Conservation (phyloP, 2,329 filamentous ascomycete species). For the Pseudofabraea citricarpa region DNA sequence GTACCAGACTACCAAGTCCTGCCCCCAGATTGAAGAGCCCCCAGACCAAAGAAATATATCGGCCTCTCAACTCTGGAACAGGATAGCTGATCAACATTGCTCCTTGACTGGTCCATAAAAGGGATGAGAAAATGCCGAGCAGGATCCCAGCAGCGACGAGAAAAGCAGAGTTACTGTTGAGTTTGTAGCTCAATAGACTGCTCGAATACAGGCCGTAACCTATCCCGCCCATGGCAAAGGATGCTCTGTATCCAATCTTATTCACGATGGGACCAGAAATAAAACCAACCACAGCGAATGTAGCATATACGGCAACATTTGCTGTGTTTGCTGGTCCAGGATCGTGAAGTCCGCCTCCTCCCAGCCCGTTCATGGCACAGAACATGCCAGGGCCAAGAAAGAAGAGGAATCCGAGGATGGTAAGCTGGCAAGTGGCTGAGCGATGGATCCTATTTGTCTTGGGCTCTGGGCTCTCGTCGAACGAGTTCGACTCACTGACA, state of each 20-base stretch:
- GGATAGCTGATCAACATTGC: conserved; percentile 87
- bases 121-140: conserved; percentile 69
- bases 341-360: conserved; percentile 55
- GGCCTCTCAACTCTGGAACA: conserved; percentile 71
- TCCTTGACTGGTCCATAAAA: conserved; percentile 78
- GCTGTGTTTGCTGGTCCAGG: conserved; percentile 41
- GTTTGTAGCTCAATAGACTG: conserved; percentile 64
- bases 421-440: conserved; percentile 55
- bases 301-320: conserved; percentile 38
- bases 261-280: conserved; percentile 72
- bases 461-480: too few relatives aligned
- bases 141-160: conserved; percentile 69
- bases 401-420: conserved; percentile 63
- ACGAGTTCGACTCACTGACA: too few relatives aligned
- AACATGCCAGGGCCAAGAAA: conserved; percentile 69
- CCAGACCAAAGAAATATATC: conserved; percentile 86
- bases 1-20: conserved; percentile 67
- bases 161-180: conserved; percentile 52
- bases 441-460: too few relatives aligned
- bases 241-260: conserved; percentile 61
- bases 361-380: conserved; percentile 60
- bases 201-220: conserved; percentile 71
- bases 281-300: conserved; percentile 53
- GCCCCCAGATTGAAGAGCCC: conserved; percentile 87
- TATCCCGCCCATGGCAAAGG: conserved; percentile 65